Percentiles rank a stretch among this genome's conserved stretches.
Conservation (phyloP, 2,329 filamentous ascomycete species). For the Trichoderma oligosporum region DNA sequence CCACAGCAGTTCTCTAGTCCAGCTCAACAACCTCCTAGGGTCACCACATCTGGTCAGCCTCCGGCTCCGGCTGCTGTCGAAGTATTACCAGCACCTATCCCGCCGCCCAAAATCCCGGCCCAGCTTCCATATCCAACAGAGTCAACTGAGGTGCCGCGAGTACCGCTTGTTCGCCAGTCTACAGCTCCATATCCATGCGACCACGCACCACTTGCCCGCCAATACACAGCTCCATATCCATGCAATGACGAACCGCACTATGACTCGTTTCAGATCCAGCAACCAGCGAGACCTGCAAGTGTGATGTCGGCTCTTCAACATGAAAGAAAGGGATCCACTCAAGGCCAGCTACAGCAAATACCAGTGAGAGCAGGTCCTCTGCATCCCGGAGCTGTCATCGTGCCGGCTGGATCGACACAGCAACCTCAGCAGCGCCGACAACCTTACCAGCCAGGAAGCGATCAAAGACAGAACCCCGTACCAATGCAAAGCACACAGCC, state of each 20-base stretch:
- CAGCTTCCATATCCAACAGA: conserved; percentile 6
- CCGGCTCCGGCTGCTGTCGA: not conserved
- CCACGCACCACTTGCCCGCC: not conserved
- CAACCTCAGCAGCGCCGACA: conserved; percentile 9
- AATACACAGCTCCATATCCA: conserved; percentile 13
- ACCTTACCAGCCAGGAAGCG: not conserved
- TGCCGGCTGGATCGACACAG: conserved; percentile 5
- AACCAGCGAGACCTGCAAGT: conserved; percentile 17
- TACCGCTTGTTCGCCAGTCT: not conserved
- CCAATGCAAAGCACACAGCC: not conserved
- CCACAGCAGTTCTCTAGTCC: not conserved
- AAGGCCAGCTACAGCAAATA: conserved; percentile 8
- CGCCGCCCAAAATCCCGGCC: not conserved
- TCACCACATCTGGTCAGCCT: not conserved
- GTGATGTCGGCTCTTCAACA: conserved; percentile 18
- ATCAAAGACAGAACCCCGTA: not conserved
- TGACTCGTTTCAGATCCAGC: conserved; percentile 7
- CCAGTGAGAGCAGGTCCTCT: not conserved
- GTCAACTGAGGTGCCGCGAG: not conserved
- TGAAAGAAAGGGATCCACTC: not conserved
- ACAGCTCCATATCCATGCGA: conserved; percentile 16
- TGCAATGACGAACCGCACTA: conserved; percentile 11
- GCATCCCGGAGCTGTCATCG: not conserved
- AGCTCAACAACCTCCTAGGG: not conserved
- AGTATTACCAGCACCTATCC: too few relatives aligned